A percentile compares a stretch with the other conserved stretches of the same genome.
phyloP scores from a whole-genome alignment of 1,284 basidiomycete species.

The Puccinia novopanici region DNA sequence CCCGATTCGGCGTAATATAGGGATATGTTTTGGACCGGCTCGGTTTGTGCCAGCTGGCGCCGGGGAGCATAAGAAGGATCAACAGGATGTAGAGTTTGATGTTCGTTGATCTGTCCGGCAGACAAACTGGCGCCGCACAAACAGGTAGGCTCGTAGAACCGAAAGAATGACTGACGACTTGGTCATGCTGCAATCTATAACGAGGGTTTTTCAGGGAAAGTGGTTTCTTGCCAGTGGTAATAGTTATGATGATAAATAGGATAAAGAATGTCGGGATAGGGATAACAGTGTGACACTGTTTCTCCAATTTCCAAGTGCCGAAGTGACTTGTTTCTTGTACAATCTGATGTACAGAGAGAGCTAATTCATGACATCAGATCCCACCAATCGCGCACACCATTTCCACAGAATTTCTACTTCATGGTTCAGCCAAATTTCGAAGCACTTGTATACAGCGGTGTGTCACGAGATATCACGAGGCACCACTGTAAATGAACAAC shows the following conservation, averaged over 20 bases:
- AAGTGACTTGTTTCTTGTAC: too few species aligned
- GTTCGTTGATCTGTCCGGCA: not conserved
- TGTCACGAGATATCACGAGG: too few species aligned
- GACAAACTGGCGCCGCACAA: not conserved
- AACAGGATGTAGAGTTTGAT: slow-evolving; percentile 37
- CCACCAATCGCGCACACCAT: too few species aligned
- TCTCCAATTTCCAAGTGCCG: not conserved
- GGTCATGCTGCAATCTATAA: not conserved
- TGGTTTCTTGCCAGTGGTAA: not conserved
- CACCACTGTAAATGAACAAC: too few species aligned
- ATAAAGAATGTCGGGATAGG: not conserved
- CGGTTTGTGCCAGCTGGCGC: slow-evolving; percentile 17
- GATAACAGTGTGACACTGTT: not conserved
- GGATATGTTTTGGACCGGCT: slow-evolving; percentile 20
- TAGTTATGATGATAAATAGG: not conserved
- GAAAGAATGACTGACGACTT: not conserved
- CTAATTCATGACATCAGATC: too few species aligned
- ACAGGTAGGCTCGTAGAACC: not conserved
- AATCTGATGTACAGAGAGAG: too few species aligned
- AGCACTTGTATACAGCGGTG: too few species aligned
- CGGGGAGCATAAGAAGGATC: slow-evolving; percentile 17
- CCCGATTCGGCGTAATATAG: slow-evolving; percentile 34
- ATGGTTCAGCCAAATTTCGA: too few species aligned
- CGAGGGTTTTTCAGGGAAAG: not conserved
- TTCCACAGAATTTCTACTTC: too few species aligned